Base-by-base conservation (phyloP, 345 rosid species). In the Turritis glabra region DNA sequence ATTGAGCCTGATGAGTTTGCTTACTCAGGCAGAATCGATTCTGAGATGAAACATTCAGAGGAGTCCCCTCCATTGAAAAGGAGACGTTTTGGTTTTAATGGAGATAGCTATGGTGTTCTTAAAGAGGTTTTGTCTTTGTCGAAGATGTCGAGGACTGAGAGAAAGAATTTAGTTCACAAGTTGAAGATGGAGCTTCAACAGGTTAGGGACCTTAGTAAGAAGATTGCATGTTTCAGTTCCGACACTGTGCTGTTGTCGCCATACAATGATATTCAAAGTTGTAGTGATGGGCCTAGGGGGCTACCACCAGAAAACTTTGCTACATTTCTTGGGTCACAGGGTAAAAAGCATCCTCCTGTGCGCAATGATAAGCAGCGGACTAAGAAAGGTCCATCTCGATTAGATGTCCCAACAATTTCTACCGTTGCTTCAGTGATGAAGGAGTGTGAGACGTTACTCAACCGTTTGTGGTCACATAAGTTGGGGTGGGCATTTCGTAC, bases 1-100 rank as follows among this genome's bases (percentile, higher is more conserved):
- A 87, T 83, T 54, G 93, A 89, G 72, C 86, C 92, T 1, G 95
- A 88, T 78, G 96, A 87, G 9, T 81, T 80, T 76, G 94, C 94
- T 50, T 84, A 85, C 80, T 87, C 86, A 2, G 90, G 89, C 14
- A 82, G 86, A 43, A 69, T 83, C 61, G 84, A 85, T 38, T 66
- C 58, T 15, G 89, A 84, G 79, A 81, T 83, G 26, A 57, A 18
- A 32, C 43, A 11, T 58, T n/a, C 23, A 0, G 89, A 84, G 77
- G 90, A 82, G 78, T 82, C 86, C 0, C 83, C 63, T 70, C 90
- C 82, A 47, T 85, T 71, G 26, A 83, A 84, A 71, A 86, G 86
- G 81, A 85, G 85, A 72, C 80, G 87, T 79, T 78, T 88, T 61
- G 82, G 87, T 61, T 79, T 86, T 77, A 83, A 84, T 75, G 69